Conservation (phyloP, 139 green algal genomes). For the Haematococcus lacustris region DNA sequence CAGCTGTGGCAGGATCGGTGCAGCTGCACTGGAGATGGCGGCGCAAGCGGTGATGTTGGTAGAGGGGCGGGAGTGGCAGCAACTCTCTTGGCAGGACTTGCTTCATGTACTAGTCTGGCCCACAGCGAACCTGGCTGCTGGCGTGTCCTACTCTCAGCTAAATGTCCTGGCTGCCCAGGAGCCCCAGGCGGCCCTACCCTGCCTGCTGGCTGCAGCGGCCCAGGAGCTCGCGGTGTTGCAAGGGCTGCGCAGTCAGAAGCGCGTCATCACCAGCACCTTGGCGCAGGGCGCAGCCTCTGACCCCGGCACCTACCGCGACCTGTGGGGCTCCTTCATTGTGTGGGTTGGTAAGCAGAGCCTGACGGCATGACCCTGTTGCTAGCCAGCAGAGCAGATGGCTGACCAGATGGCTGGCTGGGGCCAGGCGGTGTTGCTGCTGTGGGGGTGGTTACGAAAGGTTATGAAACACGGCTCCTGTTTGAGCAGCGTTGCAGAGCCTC, state of each 20-base stretch:
- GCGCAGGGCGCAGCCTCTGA: background rate
- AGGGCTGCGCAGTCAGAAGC: slow-evolving; percentile 1
- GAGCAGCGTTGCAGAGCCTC: background rate
- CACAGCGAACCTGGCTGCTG: too few relatives aligned
- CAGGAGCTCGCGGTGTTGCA: background rate
- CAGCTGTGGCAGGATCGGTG: too few relatives aligned
- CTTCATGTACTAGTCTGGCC: too few relatives aligned
- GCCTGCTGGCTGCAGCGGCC: too few relatives aligned
- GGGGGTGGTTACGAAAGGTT: background rate
- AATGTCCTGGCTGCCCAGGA: too few relatives aligned
- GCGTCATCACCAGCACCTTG: background rate
- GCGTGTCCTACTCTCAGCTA: too few relatives aligned
- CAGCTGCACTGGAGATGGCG: too few relatives aligned
- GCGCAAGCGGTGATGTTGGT: too few relatives aligned
- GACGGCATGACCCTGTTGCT: background rate
- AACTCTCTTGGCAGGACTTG: too few relatives aligned
- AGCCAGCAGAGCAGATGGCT: background rate
- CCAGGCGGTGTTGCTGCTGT: background rate
- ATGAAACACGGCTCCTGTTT: background rate
- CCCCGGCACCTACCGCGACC: background rate
- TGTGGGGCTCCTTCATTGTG: slow-evolving; percentile 5
- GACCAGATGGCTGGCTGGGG: background rate
- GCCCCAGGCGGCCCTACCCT: too few relatives aligned
- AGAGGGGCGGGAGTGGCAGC: too few relatives aligned
- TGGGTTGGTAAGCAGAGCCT: background rate